A percentile compares a stretch with the other conserved stretches of the same genome.
Evolutionary conservation across 805 yeast genomes (phyloP).

Genomic region (Schwanniomyces polymorphus): DNA sequence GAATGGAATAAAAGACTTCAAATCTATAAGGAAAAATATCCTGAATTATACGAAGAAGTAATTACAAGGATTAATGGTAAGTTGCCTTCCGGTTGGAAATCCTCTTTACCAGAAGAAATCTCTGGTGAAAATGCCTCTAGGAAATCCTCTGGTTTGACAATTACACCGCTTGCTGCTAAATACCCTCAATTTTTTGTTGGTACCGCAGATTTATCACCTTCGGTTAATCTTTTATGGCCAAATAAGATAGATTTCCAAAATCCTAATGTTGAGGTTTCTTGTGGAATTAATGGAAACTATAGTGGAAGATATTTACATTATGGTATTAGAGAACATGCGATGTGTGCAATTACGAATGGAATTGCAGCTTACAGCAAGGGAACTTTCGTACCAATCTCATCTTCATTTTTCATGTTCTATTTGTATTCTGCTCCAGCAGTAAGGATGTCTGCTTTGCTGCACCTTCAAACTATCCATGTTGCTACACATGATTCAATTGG

Average conservation of each 20-base stretch:
- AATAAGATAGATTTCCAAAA: constrained; percentile 92
- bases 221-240: constrained; percentile 88
- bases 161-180: constrained; percentile 57
- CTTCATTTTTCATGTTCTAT: constrained; percentile 94
- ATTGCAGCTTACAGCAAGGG: constrained; percentile 80
- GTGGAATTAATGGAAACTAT: constrained; percentile 63
- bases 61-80: constrained; percentile 73
- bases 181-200: constrained; percentile 95
- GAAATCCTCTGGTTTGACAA: constrained; percentile 83
- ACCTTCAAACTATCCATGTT: constrained; percentile 81
- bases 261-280: constrained; percentile 58
- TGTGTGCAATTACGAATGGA: constrained; percentile 99
- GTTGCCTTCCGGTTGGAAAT: constrained; percentile 82
- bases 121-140: constrained; percentile 87
- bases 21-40: constrained; percentile 66
- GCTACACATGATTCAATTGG: constrained; percentile 92
- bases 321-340: constrained; percentile 99
- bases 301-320: constrained; percentile 92
- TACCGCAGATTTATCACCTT: constrained; percentile 96
- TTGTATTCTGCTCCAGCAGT: constrained; percentile 85
- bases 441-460: constrained; percentile 80
- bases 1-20: constrained; percentile 72
- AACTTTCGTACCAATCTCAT: constrained; percentile 88
- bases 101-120: constrained; percentile 74
- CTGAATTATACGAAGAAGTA: constrained; percentile 76